Percentiles rank a stretch among this genome's conserved stretches.
Conservation (phyloP, 2,329 filamentous ascomycete species). For the Aspergillus jensenii region DNA sequence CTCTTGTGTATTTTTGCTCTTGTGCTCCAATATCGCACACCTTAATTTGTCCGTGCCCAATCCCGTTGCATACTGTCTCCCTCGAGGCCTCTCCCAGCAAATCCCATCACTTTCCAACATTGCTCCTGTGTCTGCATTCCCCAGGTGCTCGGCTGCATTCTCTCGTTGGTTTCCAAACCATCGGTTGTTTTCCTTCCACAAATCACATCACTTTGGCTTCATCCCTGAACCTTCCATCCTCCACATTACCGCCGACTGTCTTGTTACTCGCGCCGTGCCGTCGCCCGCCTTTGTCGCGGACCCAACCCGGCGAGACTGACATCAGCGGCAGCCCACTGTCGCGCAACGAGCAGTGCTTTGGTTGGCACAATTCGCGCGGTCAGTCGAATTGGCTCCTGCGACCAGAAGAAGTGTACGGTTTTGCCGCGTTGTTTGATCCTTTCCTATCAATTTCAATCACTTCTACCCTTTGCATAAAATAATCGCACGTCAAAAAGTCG, state of each 20-base stretch:
- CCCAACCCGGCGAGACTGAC: conserved; percentile 24
- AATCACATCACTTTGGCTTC: conserved; percentile 18
- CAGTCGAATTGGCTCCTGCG: conserved; percentile 15
- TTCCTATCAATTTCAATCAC: conserved; percentile 19
- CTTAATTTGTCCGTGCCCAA: conserved; percentile 17
- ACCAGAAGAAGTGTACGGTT: conserved; percentile 12
- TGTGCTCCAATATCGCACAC: conserved; percentile 16
- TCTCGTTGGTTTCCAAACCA: conserved; percentile 18
- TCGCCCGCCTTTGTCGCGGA: conserved; percentile 16
- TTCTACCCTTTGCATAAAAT: conserved; percentile 4
- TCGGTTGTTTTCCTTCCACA: conserved; percentile 15
- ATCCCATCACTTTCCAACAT: conserved; percentile 15
- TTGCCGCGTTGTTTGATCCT: conserved; percentile 17
- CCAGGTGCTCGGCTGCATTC: conserved; percentile 8
- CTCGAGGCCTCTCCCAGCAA: conserved; percentile 10
- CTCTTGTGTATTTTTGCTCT: conserved; percentile 2
- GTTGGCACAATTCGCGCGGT: conserved; percentile 23
- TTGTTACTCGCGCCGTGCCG: conserved; percentile 9
- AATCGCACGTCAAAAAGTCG: conserved; percentile 15
- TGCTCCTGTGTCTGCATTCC: conserved; percentile 10
- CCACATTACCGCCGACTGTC: conserved; percentile 9
- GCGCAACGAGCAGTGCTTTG: conserved; percentile 20
- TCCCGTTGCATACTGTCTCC: conserved; percentile 17
- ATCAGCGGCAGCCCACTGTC: conserved; percentile 25
- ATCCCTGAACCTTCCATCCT: conserved; percentile 10